Percentiles rank a stretch among this genome's conserved stretches.
These are phyloP conservation scores for Brassica hybrid DNA, from an alignment of 441 rosid species.

Conservation along the genomic window DNA sequence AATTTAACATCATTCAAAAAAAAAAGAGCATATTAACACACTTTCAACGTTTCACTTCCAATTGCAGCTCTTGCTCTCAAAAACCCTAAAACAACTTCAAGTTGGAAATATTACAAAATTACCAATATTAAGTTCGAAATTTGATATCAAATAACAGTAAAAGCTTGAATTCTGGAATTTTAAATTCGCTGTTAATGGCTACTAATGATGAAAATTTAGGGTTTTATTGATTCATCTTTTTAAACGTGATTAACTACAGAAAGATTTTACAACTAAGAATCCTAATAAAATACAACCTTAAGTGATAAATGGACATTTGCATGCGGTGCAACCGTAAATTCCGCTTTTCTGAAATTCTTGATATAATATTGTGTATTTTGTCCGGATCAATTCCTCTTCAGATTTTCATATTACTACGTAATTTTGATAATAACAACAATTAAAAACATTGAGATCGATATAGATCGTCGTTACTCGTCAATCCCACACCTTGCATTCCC, in stretches of 20 bases:
- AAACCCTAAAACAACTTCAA: neutral
- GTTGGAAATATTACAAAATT: neutral
- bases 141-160: no score
- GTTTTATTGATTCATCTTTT: neutral
- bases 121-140: neutral
- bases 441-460: no score
- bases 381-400: conserved; percentile 33
- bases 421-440: no score
- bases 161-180: neutral
- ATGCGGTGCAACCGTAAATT: conserved; percentile 59
- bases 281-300: neutral
- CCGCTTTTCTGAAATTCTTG: conserved; percentile 57
- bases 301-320: conserved; percentile 37
- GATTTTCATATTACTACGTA: conserved; percentile 5
- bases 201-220: neutral
- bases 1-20: no score
- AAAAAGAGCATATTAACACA: neutral
- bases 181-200: neutral
- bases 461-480: no score
- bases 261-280: conserved; percentile 10
- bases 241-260: neutral
- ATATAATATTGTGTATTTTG: conserved; percentile 39
- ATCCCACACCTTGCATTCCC: no score
- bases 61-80: neutral
- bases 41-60: conserved; percentile 16